Conservation (phyloP, 495 filamentous ascomycete species). For the Penicillium atrosanguineum region DNA sequence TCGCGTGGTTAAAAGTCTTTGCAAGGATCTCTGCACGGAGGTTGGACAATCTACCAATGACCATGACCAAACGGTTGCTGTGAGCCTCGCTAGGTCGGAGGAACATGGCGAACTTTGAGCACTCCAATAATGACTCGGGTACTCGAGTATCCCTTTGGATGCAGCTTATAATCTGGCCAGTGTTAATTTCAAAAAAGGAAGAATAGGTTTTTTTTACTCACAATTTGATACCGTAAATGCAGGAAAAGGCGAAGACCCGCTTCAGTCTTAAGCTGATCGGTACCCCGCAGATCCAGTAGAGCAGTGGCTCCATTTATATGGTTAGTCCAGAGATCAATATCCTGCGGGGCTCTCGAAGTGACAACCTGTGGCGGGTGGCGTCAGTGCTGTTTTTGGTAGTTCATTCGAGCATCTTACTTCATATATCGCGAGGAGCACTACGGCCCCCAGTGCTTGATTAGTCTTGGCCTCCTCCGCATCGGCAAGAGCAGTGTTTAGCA, state of each 20-base stretch:
- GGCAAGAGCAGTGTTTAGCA: slow-evolving; percentile 53
- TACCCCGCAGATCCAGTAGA: slow-evolving; percentile 55
- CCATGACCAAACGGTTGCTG: slow-evolving; percentile 36
- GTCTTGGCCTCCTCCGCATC: slow-evolving; percentile 53
- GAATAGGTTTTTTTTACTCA: slow-evolving; percentile 14
- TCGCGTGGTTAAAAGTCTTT: slow-evolving; percentile 33
- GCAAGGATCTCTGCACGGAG: slow-evolving; percentile 45
- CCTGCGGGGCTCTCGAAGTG: slow-evolving; percentile 41
- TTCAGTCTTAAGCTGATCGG: slow-evolving; percentile 52
- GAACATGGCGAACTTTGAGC: slow-evolving; percentile 33
- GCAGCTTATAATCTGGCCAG: slow-evolving; percentile 36
- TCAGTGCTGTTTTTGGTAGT: slow-evolving; percentile 1
- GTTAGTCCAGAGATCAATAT: slow-evolving; percentile 53
- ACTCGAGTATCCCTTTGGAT: slow-evolving; percentile 36
- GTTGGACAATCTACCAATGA: slow-evolving; percentile 42
- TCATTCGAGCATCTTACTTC: slow-evolving; percentile 33
- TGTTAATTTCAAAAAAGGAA: not conserved
- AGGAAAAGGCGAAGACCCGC: slow-evolving; percentile 58
- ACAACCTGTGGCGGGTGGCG: slow-evolving; percentile 39
- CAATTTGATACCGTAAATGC: slow-evolving; percentile 51
- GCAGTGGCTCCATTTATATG: slow-evolving; percentile 60
- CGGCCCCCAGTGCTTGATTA: slow-evolving; percentile 60
- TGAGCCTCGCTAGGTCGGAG: slow-evolving; percentile 36
- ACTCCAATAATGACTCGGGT: slow-evolving; percentile 34
- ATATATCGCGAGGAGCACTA: slow-evolving; percentile 55